Base-by-base conservation (phyloP, 2,329 filamentous ascomycete genomes). In the Tetracladium maxilliforme region DNA sequence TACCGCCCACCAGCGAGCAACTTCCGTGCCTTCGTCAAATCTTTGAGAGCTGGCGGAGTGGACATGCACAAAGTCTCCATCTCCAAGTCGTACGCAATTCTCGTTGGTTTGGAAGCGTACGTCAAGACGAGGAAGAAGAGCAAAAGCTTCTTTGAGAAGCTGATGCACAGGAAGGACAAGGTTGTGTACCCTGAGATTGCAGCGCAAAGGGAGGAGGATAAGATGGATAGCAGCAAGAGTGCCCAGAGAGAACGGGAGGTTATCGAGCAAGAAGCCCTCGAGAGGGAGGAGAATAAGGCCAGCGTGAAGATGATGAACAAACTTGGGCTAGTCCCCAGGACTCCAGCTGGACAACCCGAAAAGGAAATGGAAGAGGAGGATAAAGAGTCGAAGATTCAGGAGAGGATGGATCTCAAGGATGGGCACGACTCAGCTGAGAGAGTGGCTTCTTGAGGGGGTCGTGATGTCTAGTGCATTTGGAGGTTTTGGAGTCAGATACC, bases 101-200 rank as follows among this genome's bases (percentile, higher is more conserved):
- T 93, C 1, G 66, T 86, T 1, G 86, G 86, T 0, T 58, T 93
- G 5, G 84, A 93, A 54, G 66, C 72, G 10, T 93, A 92, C 42
- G 52, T 76, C 24, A 72, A 72, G 39, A 75, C 74, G 9, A 69
- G 73, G 24, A 28, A 27, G 29, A 72, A 72, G 42, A 61, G 76
- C 17, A 79, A 77, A 49, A 49, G 53, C 22, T 37, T 61, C 8
- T 41, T 54, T 30, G 54, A 61, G 28, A 65, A 63, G 30, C 38
- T 68, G 19, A 48, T 58, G 14, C 55, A 64, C 17, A 47, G 58
- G 15, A 61, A 69, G 30, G 69, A 71, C 28, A 73, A 70, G 39
- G 41, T 76, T 6, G 34, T 78, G 3, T 56, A 65, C 19, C 73
- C 74, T 0, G 70, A 76, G 31, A 64, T 69, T 41, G 59, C 61